phyloP scores from a whole-genome alignment of 139 green algal species.

The Prasinococcaceae sp. region DNA sequence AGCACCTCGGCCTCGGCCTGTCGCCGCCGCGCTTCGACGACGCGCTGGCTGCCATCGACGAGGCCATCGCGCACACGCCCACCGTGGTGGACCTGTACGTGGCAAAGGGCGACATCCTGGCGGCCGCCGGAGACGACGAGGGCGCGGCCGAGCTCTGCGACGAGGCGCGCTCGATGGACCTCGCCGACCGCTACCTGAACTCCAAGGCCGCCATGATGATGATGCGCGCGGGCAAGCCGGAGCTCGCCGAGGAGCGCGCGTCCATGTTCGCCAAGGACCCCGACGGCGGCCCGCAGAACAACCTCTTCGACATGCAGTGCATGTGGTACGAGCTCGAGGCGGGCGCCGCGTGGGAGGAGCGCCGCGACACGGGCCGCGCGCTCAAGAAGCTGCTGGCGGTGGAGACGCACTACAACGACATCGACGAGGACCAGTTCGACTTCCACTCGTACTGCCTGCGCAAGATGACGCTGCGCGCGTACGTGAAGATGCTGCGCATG shows the following conservation, averaged over 20 bases:
- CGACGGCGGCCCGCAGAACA: constrained; percentile 54
- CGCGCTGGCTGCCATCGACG: constrained; percentile 52
- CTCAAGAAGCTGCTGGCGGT: constrained; percentile 73
- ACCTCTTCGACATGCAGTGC: constrained; percentile 94
- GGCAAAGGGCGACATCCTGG: constrained; percentile 48
- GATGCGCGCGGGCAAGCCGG: constrained; percentile 27
- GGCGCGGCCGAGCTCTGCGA: constrained; percentile 47
- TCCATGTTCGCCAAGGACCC: constrained; percentile 78
- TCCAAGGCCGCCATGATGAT: constrained; percentile 51
- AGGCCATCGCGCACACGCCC: constrained; percentile 46
- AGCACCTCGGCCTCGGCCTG: constrained; percentile 32
- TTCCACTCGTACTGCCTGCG: constrained; percentile 95
- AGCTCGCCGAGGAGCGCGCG: constrained; percentile 54
- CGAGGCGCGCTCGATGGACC: constrained; percentile 53
- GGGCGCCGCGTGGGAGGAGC: constrained; percentile 41
- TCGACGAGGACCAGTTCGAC: constrained; percentile 94
- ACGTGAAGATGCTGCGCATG: constrained; percentile 75
- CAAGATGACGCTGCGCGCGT: constrained; percentile 88
- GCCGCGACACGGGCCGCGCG: constrained; percentile 31
- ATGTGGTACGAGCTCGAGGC: constrained; percentile 90
- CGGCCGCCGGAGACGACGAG: constrained; percentile 48
- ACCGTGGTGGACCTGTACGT: constrained; percentile 62
- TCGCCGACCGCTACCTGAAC: constrained; percentile 91
- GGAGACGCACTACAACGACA: constrained; percentile 56
- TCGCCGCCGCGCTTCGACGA: constrained; percentile 1